Base-by-base conservation (phyloP, 129 eudicot species). In the Tanacetum coccineum region DNA sequence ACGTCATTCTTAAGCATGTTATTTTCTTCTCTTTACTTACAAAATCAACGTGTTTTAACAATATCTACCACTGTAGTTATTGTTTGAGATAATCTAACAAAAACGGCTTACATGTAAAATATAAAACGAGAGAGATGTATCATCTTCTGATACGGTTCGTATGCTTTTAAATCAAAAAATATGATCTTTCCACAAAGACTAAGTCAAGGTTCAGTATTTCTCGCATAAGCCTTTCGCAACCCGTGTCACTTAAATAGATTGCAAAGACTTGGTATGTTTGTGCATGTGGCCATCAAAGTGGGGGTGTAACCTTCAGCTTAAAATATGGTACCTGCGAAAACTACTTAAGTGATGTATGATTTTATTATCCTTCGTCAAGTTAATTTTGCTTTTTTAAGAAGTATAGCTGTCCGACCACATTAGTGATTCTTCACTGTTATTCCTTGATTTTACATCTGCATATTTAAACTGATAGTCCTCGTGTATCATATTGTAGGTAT, bases 271-370 rank as follows among this genome's bases (percentile, higher is more conserved):
- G 98, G 98, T 96, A 93, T 73, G 73, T 71, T 59, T 93, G 98
- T 70, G 87, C 86, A 7, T 91, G 98, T 48, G 98, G 92, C 13
- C 89, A 93, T 76, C 87, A 82, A 76, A 86, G 84, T 66, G 96
- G 98, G 17, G 98, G 96, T 14, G 98, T 96, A 42, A 93, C 77
- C 67, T 93, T 93, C 83, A 88, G 98, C 86, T 88, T 95, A 12
- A 86, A 80, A 74, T 88, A 88, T 46, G 98, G 98, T 49, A 80
- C 83, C 15, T 93, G 98, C 96, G 96, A 93, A 63, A 81, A 79
- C 56, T 93, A 95, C 81, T 69, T 76, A 80, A 81, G 73, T 72
- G 88, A 88, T 36, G 80, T 82, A 44, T 40, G 6, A n/a, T n/a
- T n/a, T n/a, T n/a, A n/a, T n/a, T n/a, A n/a, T n/a, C n/a, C n/a